These are phyloP conservation scores for Cytospora schulzeri DNA, from an alignment of 2,329 filamentous ascomycete species.

Conservation along the genomic window DNA sequence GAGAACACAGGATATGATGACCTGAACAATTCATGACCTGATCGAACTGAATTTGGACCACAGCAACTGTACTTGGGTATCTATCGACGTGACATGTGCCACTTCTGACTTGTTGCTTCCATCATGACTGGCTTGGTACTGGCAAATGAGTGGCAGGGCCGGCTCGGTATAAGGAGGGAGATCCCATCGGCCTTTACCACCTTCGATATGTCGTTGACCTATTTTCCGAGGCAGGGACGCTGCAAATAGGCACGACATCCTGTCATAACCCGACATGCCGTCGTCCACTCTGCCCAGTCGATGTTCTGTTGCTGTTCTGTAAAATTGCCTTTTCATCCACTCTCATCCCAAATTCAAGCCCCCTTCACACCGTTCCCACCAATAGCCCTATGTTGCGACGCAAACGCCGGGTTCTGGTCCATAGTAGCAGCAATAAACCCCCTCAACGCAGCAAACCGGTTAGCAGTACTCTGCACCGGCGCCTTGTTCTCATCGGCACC, in stretches of 20 bases:
- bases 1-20: background rate
- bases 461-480: constrained; percentile 43
- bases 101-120: background rate
- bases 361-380: constrained; percentile 6
- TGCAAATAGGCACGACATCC: background rate
- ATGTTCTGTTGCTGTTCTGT: background rate
- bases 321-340: background rate
- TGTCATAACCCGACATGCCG: background rate
- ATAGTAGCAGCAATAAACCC: constrained; percentile 84
- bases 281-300: background rate
- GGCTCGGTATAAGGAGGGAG: background rate
- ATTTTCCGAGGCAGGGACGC: background rate
- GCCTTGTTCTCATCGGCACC: constrained; percentile 28
- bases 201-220: background rate
- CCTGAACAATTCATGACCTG: background rate
- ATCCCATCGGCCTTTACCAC: background rate
- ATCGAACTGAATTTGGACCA: background rate
- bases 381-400: constrained; percentile 29
- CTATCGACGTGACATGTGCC: background rate
- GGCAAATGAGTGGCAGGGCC: background rate
- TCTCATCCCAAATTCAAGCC: background rate
- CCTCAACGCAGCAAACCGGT: constrained; percentile 79
- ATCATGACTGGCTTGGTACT: background rate
- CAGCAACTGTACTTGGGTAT: background rate
- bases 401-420: constrained; percentile 83